phyloP scores from a whole-genome alignment of 768 basidiomycete genomes.

The Termitomyces sp. region DNA sequence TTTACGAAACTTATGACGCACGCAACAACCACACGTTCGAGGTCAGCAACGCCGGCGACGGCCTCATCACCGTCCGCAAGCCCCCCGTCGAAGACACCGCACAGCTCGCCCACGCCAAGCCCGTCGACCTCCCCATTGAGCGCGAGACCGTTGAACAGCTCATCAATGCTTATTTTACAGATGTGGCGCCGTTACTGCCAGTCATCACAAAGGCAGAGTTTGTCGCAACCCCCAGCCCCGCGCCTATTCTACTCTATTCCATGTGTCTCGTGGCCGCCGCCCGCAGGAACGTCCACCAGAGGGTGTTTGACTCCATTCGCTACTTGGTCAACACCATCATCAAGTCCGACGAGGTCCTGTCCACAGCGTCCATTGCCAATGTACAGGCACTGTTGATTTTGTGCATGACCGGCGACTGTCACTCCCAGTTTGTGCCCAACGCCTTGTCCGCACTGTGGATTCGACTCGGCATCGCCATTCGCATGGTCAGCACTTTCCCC shows the following conservation, averaged over 20 bases:
- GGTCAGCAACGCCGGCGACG: conserved; percentile 78
- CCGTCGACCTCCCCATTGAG: conserved; percentile 69
- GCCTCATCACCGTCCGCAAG: conserved; percentile 78
- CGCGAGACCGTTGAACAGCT: conserved; percentile 75
- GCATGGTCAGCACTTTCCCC: conserved; percentile 61
- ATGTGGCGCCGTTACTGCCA: conserved; percentile 87
- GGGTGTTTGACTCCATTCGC: conserved; percentile 87
- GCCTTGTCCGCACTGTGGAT: conserved; percentile 86
- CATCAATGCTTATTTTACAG: conserved; percentile 86
- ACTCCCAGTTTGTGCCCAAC: conserved; percentile 83
- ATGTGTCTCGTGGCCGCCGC: conserved; percentile 93
- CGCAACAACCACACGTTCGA: conserved; percentile 88
- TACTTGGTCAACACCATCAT: conserved; percentile 83
- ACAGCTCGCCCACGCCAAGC: conserved; percentile 50
- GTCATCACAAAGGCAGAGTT: conserved; percentile 89
- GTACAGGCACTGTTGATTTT: conserved; percentile 85
- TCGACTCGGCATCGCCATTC: conserved; percentile 81
- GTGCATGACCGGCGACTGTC: conserved; percentile 85
- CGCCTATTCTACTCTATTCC: conserved; percentile 84
- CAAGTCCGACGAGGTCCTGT: conserved; percentile 87
- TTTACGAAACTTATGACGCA: conserved; percentile 84
- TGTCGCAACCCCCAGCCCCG: conserved; percentile 63
- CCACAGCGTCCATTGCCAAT: conserved; percentile 79
- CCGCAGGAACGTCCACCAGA: conserved; percentile 75
- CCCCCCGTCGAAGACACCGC: conserved; percentile 50